Conservation (phyloP, 2,329 filamentous ascomycete species). For the Thelonectria discophora region DNA sequence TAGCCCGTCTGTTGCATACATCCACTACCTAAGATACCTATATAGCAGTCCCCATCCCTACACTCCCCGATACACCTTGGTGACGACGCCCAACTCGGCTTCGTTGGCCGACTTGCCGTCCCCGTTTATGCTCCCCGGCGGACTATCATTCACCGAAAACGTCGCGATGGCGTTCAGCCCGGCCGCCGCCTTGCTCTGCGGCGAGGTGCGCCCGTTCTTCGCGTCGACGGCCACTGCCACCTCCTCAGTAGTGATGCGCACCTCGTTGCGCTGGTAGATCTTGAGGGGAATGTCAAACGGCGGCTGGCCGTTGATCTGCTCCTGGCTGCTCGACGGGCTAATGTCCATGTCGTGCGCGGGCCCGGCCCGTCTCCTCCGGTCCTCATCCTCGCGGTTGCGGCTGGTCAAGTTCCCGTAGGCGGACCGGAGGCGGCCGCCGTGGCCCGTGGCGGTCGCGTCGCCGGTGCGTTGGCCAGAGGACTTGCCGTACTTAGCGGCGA, state of each 20-base stretch:
- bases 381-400: conserved; percentile 31
- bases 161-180: conserved; percentile 1
- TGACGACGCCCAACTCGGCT: conserved; percentile 38
- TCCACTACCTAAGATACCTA: background rate
- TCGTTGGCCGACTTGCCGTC: conserved; percentile 28
- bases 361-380: conserved; percentile 1
- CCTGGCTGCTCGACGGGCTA: conserved; percentile 47
- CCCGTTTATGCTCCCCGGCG: conserved; percentile 14
- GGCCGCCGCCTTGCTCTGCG: background rate
- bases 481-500: conserved; percentile 40
- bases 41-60: conserved; percentile 6
- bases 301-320: conserved; percentile 47
- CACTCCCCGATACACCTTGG: conserved; percentile 40
- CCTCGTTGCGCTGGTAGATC: conserved; percentile 51
- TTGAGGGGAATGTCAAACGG: conserved; percentile 45
- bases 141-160: conserved; percentile 7
- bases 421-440: conserved; percentile 32
- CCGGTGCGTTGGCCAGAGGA: conserved; percentile 38
- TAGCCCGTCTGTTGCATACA: background rate
- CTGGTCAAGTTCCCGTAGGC: conserved; percentile 39
- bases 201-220: conserved; percentile 7
- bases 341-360: conserved; percentile 32
- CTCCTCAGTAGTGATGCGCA: conserved; percentile 41
- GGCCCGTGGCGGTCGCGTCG: conserved; percentile 24
- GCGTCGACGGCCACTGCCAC: background rate